A percentile compares a stretch with the other conserved stretches of the same genome.
phyloP scores from a whole-genome alignment of 2,329 filamentous ascomycete genomes.

The Aspergillus pseudonomiae region DNA sequence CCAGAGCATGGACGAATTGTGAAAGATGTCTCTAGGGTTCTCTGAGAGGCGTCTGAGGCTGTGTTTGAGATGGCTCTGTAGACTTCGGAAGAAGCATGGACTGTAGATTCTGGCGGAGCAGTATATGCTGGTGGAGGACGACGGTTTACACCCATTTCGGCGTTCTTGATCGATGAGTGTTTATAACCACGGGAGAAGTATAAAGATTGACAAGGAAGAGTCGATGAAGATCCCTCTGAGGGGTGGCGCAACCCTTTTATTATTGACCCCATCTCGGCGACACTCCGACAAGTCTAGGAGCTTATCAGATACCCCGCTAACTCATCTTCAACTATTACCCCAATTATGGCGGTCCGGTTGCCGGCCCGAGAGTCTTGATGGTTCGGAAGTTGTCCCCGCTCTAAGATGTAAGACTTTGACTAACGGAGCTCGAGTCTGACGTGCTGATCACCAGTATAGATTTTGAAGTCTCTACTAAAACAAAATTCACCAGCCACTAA shows the following conservation, averaged over 20 bases:
- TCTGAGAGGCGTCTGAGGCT: slow-evolving; percentile 31
- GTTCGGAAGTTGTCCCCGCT: not conserved
- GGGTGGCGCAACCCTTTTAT: slow-evolving; percentile 3
- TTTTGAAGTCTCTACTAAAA: not conserved
- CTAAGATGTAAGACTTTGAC: not conserved
- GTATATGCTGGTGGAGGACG: slow-evolving; percentile 45
- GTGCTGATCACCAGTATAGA: not conserved
- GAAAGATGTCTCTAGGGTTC: slow-evolving; percentile 51
- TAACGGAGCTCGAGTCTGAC: not conserved
- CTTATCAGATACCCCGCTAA: slow-evolving; percentile 10
- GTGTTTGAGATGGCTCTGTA: slow-evolving; percentile 43
- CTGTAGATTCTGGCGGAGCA: slow-evolving; percentile 37
- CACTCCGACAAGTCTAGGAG: slow-evolving; percentile 5
- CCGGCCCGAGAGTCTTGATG: not conserved
- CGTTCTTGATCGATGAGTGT: not conserved
- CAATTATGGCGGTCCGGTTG: not conserved
- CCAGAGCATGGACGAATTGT: slow-evolving; percentile 74
- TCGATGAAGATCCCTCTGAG: not conserved
- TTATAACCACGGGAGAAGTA: not conserved
- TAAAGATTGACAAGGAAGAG: not conserved
- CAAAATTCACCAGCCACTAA: not conserved
- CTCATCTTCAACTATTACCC: not conserved
- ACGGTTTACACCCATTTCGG: slow-evolving; percentile 32
- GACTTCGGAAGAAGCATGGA: slow-evolving; percentile 40
- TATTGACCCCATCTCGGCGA: slow-evolving; percentile 4